phyloP scores from a whole-genome alignment of 305 asterid genomes.

The Rubia peregrina region DNA sequence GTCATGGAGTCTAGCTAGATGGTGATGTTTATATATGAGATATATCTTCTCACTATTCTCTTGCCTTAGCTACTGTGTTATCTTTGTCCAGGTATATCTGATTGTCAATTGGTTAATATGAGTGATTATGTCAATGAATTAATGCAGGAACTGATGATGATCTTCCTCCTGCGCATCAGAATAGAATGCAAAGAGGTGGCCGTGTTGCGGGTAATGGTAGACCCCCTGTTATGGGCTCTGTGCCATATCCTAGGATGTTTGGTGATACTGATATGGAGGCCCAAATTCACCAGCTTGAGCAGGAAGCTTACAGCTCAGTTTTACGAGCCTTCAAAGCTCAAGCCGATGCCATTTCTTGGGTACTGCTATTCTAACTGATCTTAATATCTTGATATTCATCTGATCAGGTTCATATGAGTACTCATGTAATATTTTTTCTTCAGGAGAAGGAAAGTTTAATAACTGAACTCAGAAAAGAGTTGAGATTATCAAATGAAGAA shows the following conservation, averaged over 20 bases:
- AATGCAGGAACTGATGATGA: conserved; percentile 78
- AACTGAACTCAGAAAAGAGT: conserved; percentile 78
- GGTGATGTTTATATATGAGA: neutral
- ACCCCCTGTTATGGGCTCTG: conserved; percentile 49
- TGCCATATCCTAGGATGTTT: conserved; percentile 51
- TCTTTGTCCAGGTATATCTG: neutral
- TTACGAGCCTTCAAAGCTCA: conserved; percentile 88
- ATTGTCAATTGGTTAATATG: neutral
- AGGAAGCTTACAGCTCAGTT: conserved; percentile 82
- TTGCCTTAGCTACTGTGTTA: neutral
- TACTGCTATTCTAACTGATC: conserved; percentile 26
- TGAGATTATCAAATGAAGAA: conserved; percentile 78
- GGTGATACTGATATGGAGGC: conserved; percentile 71
- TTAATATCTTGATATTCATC: conserved; percentile 26
- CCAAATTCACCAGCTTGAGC: conserved; percentile 86
- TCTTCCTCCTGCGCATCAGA: conserved; percentile 79
- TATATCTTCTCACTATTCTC: neutral
- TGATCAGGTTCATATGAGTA: conserved; percentile 32
- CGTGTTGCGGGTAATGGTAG: conserved; percentile 68
- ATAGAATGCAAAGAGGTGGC: conserved; percentile 66
- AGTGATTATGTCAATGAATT: conserved; percentile 16
- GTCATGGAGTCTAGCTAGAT: neutral
- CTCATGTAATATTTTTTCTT: conserved; percentile 33
- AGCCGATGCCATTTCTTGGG: conserved; percentile 92
- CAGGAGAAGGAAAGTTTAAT: conserved; percentile 85